Base-by-base conservation (phyloP, 1,284 basidiomycete genomes). In the Moesziomyces parantarcticus region DNA sequence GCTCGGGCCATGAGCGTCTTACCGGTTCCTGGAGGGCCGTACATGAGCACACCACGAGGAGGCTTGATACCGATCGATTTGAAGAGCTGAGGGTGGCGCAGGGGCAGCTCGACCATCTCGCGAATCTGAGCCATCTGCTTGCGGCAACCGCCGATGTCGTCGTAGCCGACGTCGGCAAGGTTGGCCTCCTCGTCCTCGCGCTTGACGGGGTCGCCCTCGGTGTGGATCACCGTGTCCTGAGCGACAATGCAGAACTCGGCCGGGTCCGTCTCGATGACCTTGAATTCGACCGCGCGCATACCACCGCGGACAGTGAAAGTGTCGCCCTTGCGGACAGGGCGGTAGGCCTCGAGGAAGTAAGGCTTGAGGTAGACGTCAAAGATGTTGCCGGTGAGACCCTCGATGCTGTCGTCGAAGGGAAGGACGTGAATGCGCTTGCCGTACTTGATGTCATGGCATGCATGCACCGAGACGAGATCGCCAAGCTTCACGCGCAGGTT, bases 31-130 rank as follows among this genome's bases (percentile, higher is more conserved):
- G 82, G 82, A n/a, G 82, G 82, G 34, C 82, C 82, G 57, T 75
- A 83, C 82, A 83, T 83, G 58, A 83, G 76, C 21, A 83, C 82
- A 68, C 82, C 83, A 77, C 97, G 92, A 40, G 97, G 97, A 36
- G 96, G 97, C 87, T 98, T 99, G 89, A 99, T 99, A 90, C 96
- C 96, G 82, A 99, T 99, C 23, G 93, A 95, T 86, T 99, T 99
- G 91, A 98, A 99, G 16, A 99, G 89, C 86, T 99, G 95, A 23
- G 97, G 97, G 87, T 99, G 97, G 60, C 96, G 93, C 41, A 99
- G 89, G 32, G 96, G 97, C 7, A 99, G 88, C 86, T 99, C 97
- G 71, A 99, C 97, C 56, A 99, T 90, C 88, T 99, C 97, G 85
- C 97, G 94, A 70, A 99, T 98, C 85, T 98, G 95, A 3, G 96